phyloP scores from a whole-genome alignment of 805 yeast species.

The Ogataea saltuana region DNA sequence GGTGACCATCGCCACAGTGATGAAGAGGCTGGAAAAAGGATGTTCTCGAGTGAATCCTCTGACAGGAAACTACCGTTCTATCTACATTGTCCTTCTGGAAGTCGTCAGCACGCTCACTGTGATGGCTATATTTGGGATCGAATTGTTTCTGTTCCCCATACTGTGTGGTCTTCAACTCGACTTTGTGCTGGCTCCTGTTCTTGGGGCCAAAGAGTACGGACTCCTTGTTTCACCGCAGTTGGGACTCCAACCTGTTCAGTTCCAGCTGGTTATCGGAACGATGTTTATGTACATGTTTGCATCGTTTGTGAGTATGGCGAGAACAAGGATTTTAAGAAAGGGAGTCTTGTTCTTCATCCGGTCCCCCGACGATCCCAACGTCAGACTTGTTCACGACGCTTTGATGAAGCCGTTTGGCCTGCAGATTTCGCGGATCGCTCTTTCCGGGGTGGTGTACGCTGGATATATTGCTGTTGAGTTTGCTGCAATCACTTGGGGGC shows the following conservation, averaged over 20 bases:
- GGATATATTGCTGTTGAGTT: slow-evolving; percentile 73
- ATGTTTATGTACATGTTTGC: slow-evolving; percentile 87
- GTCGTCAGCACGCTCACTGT: slow-evolving; percentile 69
- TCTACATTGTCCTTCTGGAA: slow-evolving; percentile 56
- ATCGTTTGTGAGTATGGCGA: slow-evolving; percentile 77
- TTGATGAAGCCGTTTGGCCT: slow-evolving; percentile 69
- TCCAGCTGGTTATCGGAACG: slow-evolving; percentile 68
- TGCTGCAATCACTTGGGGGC: slow-evolving; percentile 58
- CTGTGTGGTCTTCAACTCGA: slow-evolving; percentile 81
- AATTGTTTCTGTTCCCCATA: slow-evolving; percentile 81
- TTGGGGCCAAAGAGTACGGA: slow-evolving; percentile 27
- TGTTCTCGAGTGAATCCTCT: slow-evolving; percentile 45
- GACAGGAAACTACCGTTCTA: slow-evolving; percentile 48
- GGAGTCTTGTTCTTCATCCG: slow-evolving; percentile 91
- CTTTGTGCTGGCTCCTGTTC: slow-evolving; percentile 62
- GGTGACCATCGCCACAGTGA: slow-evolving; percentile 10
- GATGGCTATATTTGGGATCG: slow-evolving; percentile 70
- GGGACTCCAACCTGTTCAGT: slow-evolving; percentile 1
- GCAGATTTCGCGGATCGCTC: slow-evolving; percentile 69
- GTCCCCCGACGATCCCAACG: slow-evolving; percentile 92
- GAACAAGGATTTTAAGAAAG: slow-evolving; percentile 70
- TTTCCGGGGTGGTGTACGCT: slow-evolving; percentile 76
- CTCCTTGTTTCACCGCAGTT: slow-evolving; percentile 6
- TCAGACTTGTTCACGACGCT: slow-evolving; percentile 84
- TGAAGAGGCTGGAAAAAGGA: slow-evolving; percentile 31